Evolutionary conservation across 805 yeast species (phyloP), one percentile per base, ranked within the genome.

Genomic region (Maudiozyma bulderi): DNA sequence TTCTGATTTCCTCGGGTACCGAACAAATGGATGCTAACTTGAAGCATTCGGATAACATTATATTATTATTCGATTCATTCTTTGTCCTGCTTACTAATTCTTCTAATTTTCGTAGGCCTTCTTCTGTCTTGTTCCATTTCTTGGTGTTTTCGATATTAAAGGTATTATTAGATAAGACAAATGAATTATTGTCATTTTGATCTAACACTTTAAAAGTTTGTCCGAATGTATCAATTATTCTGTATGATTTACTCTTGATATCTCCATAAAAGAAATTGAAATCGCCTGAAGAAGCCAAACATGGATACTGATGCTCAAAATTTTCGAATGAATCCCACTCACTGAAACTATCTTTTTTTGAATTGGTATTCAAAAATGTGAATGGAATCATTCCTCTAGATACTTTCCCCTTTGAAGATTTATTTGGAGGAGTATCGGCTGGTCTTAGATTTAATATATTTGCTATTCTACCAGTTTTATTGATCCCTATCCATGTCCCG

Each of bases 401-500:
- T 34, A 40, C 48, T 10, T 48, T 40, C 43, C 50, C 52, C 15
- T 35, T 38, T 30, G 40, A n/a, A n/a, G 40, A 38, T 28, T 44
- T 48, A 8, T 47, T 26, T 32, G 26, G 26, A 7, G 14, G 8
- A 6, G 32, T 46, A 40, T 31, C n/a, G 52, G 44, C 93, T 44
- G 86, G 68, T 61, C 56, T 59, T 37, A 78, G 81, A 61, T 91
- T 91, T 14, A 93, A 81, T 30, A 91, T 72, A 2, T 84, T 84
- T 0, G 95, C 85, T 1, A 90, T 50, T 51, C 74, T 73, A 0
- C 87, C 87, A 2, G 56, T 61, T 32, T 70, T 69, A 40, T 79
- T 73, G 1, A 84, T 74, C 0, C 95, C 97, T 1, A 87, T 78
- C 99, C 99, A 93, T 0, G 97, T 86, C 1, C 99, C 97, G 53